Conservation (phyloP, 306 rosid species). For the Spatholobus suberectus region DNA sequence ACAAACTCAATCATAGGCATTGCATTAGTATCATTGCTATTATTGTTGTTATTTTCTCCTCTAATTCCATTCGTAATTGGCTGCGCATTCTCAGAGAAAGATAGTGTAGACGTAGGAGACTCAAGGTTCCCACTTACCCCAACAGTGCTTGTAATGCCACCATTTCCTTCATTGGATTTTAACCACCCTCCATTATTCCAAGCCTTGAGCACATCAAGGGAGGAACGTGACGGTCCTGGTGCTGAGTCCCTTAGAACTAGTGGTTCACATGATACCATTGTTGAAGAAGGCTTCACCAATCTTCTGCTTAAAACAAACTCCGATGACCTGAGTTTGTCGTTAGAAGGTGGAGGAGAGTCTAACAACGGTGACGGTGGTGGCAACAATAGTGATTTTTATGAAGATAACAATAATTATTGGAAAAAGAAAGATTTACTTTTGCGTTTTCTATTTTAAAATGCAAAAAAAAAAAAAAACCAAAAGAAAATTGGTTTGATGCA, state of each 20-base stretch:
- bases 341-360: constrained; percentile 68
- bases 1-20: constrained; percentile 76
- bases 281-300: constrained; percentile 87
- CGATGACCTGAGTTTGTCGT: constrained; percentile 69
- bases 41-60: constrained; percentile 35
- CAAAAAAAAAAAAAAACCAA: no score
- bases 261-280: constrained; percentile 43
- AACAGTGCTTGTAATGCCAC: background rate
- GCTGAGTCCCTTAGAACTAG: constrained; percentile 49
- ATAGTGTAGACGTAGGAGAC: constrained; percentile 85
- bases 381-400: constrained; percentile 54
- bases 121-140: constrained; percentile 61
- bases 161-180: constrained; percentile 44
- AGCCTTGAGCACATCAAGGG: constrained; percentile 45
- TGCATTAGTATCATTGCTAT: constrained; percentile 20
- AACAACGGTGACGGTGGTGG: constrained; percentile 45
- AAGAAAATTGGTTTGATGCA: no score
- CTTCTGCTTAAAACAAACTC: constrained; percentile 77
- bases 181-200: constrained; percentile 59
- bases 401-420: constrained; percentile 95
- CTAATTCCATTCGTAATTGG: constrained; percentile 48
- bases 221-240: background rate
- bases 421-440: no score
- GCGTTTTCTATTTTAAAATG: no score
- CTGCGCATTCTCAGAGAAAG: constrained; percentile 66